These are phyloP conservation scores for Mucuna pruriens DNA, from an alignment of 306 rosid species.

Conservation along the genomic window DNA sequence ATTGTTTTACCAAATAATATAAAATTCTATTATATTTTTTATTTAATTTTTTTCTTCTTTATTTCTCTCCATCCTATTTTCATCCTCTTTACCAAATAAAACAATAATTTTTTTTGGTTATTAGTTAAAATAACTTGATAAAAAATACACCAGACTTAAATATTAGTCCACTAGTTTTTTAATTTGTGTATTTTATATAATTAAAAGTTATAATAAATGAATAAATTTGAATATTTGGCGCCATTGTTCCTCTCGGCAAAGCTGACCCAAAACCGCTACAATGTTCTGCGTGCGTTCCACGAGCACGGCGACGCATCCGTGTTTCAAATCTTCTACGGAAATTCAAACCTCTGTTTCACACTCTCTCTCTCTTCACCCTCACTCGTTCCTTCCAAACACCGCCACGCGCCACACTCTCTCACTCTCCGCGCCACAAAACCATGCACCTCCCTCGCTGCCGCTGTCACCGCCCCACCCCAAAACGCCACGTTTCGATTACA, in stretches of 20 bases:
- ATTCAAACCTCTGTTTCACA: constrained; percentile 12
- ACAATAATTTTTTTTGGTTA: no score
- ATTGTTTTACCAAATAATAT: no score
- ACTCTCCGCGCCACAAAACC: constrained; percentile 20
- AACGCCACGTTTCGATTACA: not conserved
- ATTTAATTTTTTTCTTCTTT: no score
- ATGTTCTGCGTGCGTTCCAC: not conserved
- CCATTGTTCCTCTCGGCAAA: not conserved
- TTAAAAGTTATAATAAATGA: no score
- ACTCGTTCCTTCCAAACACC: constrained; percentile 42
- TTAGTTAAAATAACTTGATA: no score
- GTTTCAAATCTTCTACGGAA: not conserved
- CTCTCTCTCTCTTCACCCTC: constrained; percentile 44
- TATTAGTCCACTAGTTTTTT: no score
- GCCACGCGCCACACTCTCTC: constrained; percentile 11
- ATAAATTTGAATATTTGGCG: no score
- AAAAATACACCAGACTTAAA: no score
- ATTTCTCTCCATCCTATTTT: no score
- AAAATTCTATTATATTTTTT: no score
- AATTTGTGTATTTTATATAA: no score
- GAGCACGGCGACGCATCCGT: not conserved
- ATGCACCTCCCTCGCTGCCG: constrained; percentile 53
- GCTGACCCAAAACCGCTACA: not conserved
- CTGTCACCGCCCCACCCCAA: constrained; percentile 55
- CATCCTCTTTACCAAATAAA: no score